Base-by-base conservation (phyloP, 768 basidiomycete genomes). In the Trametes sanguinea region DNA sequence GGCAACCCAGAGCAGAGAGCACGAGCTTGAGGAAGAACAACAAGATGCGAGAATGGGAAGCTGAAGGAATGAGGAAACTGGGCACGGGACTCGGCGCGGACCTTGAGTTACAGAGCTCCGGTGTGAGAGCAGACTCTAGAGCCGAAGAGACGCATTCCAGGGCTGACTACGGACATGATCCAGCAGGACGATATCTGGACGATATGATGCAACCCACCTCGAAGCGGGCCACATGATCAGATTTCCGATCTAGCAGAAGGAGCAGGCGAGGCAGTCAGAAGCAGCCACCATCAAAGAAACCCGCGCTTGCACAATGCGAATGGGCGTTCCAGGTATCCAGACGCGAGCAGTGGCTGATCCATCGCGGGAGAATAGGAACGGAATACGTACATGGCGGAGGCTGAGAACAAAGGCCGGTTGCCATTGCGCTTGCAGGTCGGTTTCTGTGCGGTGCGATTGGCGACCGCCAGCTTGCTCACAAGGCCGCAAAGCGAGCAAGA, bases 351-450 rank as follows among this genome's bases (percentile, higher is more conserved):
- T 11, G 46, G 39, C 46, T 61, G 54, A 44, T 27, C 47, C 44
- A 45, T 61, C 60, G 60, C 60, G 60, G 60, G 60, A 61, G 60
- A 61, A 61, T 43, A 32, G 22, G 11, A 30, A 29, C n/a, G 45
- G 10, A 32, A 47, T 61, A 54, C 54, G 54, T 50, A 44, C 35
- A 10, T 27, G 45, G 22, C 16, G n/a, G 17, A 46, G 8, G 35
- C 47, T 35, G 37, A 22, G 59, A 45, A 40, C 43, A 11, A 10
- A 39, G 22, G 14, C 37, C 29, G 35, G 16, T 42, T 40, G 27
- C 45, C 33, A 27, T 42, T 39, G 33, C 22, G 27, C 35, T 14
- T 43, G 46, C 14, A 47, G 27, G 48, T 14, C 17, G 5, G 29
- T 16, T 8, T 14, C 39, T 14, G 9, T 46, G 35, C 16, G 14